Evolutionary conservation across 805 yeast genomes (phyloP).

Genomic region (Scheffersomyces coipomensis): DNA sequence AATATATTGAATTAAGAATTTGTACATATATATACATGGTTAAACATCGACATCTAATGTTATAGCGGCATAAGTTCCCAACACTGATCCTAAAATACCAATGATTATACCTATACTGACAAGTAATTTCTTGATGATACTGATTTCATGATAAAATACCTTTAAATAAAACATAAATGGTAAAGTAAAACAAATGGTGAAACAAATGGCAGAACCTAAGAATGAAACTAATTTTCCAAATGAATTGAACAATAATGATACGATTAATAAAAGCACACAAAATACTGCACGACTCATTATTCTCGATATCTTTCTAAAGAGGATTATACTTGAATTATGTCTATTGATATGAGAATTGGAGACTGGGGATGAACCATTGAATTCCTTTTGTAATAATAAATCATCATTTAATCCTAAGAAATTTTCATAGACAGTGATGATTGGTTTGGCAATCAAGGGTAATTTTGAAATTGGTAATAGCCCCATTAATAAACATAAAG

Average conservation of each 20-base stretch:
- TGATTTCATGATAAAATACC: slow-evolving; percentile 20
- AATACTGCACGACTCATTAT: slow-evolving; percentile 18
- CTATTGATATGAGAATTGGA: background rate
- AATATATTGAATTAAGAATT: background rate
- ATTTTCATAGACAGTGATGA: slow-evolving; percentile 36
- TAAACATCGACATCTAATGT: slow-evolving; percentile 10
- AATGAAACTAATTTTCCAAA: slow-evolving; percentile 42
- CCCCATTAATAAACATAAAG: slow-evolving; percentile 33
- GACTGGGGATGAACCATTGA: background rate
- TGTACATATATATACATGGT: background rate
- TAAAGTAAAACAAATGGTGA: slow-evolving; percentile 37
- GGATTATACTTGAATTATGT: background rate
- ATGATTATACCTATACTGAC: slow-evolving; percentile 18
- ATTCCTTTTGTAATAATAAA: background rate
- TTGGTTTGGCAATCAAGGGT: slow-evolving; percentile 38
- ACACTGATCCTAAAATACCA: slow-evolving; percentile 17
- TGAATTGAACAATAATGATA: slow-evolving; percentile 31
- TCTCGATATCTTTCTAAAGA: background rate
- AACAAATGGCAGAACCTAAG: slow-evolving; percentile 42
- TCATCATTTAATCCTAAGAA: slow-evolving; percentile 13
- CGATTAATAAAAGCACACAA: slow-evolving; percentile 16
- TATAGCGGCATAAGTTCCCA: slow-evolving; percentile 26
- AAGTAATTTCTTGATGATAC: slow-evolving; percentile 4
- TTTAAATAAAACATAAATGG: slow-evolving; percentile 36
- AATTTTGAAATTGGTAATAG: slow-evolving; percentile 40